These are phyloP conservation scores for Parafenestella ontariensis DNA, from an alignment of 2,329 filamentous ascomycete species.

Conservation along the genomic window DNA sequence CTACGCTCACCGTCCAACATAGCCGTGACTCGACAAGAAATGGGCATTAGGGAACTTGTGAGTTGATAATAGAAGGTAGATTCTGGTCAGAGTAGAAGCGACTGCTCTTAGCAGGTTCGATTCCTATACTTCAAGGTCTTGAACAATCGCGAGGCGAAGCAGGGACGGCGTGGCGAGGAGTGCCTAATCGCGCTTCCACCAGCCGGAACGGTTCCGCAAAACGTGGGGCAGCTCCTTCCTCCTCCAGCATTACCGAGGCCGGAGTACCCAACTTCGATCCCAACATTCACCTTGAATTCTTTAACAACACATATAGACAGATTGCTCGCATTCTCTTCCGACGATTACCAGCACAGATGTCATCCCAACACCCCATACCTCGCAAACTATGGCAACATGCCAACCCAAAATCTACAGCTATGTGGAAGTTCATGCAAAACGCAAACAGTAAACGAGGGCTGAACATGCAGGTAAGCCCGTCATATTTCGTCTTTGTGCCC, in stretches of 20 bases:
- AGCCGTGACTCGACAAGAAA: neutral
- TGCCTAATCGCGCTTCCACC: too few relatives aligned
- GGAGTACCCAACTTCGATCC: neutral
- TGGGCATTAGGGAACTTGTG: neutral
- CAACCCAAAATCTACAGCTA: conserved; percentile 51
- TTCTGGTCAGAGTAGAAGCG: too few relatives aligned
- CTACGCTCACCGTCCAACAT: neutral
- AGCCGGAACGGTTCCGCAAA: conserved; percentile 1
- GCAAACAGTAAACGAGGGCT: conserved; percentile 66
- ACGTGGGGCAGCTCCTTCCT: conserved; percentile 2
- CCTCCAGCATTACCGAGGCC: neutral
- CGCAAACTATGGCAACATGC: conserved; percentile 58
- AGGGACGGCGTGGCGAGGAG: too few relatives aligned
- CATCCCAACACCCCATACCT: conserved; percentile 34
- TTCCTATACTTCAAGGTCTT: too few relatives aligned
- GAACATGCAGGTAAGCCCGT: conserved; percentile 61
- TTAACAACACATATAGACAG: too few relatives aligned
- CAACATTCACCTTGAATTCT: neutral
- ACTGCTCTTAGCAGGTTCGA: too few relatives aligned
- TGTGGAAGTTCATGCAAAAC: conserved; percentile 60
- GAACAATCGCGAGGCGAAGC: too few relatives aligned
- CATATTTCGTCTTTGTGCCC: neutral
- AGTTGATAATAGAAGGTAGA: too few relatives aligned
- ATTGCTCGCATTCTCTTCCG: neutral
- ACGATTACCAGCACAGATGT: neutral